These are phyloP conservation scores for Naegleria fowleri DNA, from an alignment of 208 protist genomes.

Conservation along the genomic window DNA sequence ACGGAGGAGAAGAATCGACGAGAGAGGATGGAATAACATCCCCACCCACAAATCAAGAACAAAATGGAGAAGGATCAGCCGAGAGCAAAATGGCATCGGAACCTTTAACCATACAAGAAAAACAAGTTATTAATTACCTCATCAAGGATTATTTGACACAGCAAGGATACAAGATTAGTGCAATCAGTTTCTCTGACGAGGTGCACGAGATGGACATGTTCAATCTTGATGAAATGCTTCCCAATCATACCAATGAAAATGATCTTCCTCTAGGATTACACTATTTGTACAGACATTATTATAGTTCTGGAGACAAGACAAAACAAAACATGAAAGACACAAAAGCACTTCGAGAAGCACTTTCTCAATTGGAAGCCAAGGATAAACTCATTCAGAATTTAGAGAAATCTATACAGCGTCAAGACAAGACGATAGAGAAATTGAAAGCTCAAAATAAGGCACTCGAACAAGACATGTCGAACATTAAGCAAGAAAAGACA, in stretches of 20 bases:
- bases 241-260: neutral
- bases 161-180: conserved; percentile 3
- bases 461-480: neutral
- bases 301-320: neutral
- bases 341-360: neutral
- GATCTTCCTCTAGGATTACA: neutral
- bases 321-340: conserved; percentile 24
- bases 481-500: neutral
- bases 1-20: neutral
- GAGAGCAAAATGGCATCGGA: neutral
- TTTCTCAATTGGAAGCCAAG: neutral
- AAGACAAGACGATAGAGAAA: neutral
- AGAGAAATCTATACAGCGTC: neutral
- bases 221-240: conserved; percentile 4
- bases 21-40: neutral
- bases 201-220: conserved; percentile 1
- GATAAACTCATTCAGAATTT: neutral
- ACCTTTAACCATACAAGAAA: neutral
- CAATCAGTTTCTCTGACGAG: conserved; percentile 20
- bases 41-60: neutral
- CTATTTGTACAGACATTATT: conserved; percentile 21
- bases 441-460: neutral
- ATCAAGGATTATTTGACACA: neutral
- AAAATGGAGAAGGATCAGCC: neutral
- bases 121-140: conserved; percentile 21